These are phyloP conservation scores for Globisporangium radiosum DNA, from an alignment of 352 stramenopile species.

Conservation along the genomic window DNA sequence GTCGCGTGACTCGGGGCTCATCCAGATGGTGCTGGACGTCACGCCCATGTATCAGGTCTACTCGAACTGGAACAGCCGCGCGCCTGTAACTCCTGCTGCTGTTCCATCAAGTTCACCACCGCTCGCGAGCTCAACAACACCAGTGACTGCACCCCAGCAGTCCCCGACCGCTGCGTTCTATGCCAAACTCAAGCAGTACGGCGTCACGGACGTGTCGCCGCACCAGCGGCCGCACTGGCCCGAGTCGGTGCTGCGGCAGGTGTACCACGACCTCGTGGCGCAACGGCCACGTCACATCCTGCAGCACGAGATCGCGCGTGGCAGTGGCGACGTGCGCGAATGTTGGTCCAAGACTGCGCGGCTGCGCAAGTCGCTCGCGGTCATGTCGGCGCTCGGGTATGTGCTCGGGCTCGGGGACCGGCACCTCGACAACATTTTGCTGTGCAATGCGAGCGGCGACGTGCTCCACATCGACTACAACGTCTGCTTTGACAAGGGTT, in stretches of 20 bases:
- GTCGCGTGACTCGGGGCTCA: constrained; percentile 72
- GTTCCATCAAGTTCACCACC: constrained; percentile 16
- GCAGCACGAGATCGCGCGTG: constrained; percentile 49
- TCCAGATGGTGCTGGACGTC: constrained; percentile 83
- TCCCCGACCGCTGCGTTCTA: constrained; percentile 78
- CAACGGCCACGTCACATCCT: constrained; percentile 62
- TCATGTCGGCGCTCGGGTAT: constrained; percentile 87
- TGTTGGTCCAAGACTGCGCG: constrained; percentile 48
- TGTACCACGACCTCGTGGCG: constrained; percentile 60
- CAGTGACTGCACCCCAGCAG: constrained; percentile 14
- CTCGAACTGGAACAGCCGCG: constrained; percentile 37
- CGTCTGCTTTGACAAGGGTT: constrained; percentile 88
- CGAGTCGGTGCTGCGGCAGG: constrained; percentile 43
- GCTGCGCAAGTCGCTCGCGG: constrained; percentile 69
- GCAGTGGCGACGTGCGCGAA: constrained; percentile 53
- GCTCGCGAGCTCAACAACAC: constrained; percentile 2
- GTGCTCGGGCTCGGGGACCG: constrained; percentile 87
- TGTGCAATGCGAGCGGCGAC: constrained; percentile 71
- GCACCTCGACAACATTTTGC: constrained; percentile 89
- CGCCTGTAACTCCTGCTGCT: constrained; percentile 3
- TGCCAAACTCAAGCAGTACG: constrained; percentile 72
- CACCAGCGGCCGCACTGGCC: constrained; percentile 62
- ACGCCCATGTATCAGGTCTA: constrained; percentile 80
- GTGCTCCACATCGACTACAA: constrained; percentile 92
- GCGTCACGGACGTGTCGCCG: constrained; percentile 62